Evolutionary conservation across 2,329 filamentous ascomycete species (phyloP).

Genomic region (Verticillium nonalfalfae): DNA sequence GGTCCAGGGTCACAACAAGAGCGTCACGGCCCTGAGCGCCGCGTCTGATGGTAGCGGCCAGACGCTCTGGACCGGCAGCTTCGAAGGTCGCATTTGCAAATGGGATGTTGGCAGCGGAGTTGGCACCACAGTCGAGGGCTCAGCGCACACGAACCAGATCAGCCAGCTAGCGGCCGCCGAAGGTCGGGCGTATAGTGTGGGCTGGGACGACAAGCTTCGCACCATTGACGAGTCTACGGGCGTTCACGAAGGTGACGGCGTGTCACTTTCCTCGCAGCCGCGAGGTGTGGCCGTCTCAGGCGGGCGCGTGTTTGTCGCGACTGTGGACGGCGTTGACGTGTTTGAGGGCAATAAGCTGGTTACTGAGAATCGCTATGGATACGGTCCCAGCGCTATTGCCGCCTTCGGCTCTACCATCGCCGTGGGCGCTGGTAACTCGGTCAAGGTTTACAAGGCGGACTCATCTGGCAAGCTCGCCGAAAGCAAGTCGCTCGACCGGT

Average conservation of each 20-base stretch:
- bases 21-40: slow-evolving; percentile 69
- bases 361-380: slow-evolving; percentile 52
- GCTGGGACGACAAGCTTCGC: slow-evolving; percentile 89
- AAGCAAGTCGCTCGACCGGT: slow-evolving; percentile 55
- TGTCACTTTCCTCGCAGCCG: slow-evolving; percentile 72
- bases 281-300: slow-evolving; percentile 60
- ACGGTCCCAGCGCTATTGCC: slow-evolving; percentile 65
- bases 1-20: slow-evolving; percentile 86
- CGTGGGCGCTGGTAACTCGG: slow-evolving; percentile 66
- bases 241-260: slow-evolving; percentile 64
- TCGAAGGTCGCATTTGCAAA: slow-evolving; percentile 77
- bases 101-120: slow-evolving; percentile 73
- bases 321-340: slow-evolving; percentile 42
- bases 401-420: slow-evolving; percentile 63
- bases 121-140: slow-evolving; percentile 69
- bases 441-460: slow-evolving; percentile 66
- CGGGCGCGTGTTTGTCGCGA: slow-evolving; percentile 50
- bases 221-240: slow-evolving; percentile 68
- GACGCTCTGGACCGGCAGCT: slow-evolving; percentile 83
- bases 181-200: slow-evolving; percentile 73
- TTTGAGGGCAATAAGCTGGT: slow-evolving; percentile 57
- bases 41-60: slow-evolving; percentile 49
- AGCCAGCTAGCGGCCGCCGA: slow-evolving; percentile 61
- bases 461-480: slow-evolving; percentile 49
- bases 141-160: slow-evolving; percentile 80